Evolutionary conservation across 345 rosid species (phyloP), one percentile per base, ranked within the genome.

Genomic region (Corymbia maculata): DNA sequence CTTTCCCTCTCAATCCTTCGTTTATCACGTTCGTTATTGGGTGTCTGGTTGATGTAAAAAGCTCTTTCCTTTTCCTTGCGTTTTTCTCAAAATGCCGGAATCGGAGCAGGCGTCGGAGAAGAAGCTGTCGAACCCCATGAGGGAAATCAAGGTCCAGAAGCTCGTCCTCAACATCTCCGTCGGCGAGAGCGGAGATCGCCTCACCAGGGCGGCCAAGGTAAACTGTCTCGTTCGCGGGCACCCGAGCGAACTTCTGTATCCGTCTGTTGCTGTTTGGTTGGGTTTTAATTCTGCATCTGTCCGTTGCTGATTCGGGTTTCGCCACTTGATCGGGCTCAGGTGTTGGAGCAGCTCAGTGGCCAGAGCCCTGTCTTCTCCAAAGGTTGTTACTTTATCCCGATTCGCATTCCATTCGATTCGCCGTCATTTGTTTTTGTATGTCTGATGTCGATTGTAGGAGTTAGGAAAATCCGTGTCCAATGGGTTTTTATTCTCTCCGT

Each of bases 101-200:
- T 85, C 57, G 52, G 52, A 28, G 57, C 91, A 95, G 98, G 98
- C 97, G 85, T 93, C 99, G 85, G 99, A 96, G 95, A 95, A 93
- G 96, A 96, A 96, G 93, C 91, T 96, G 42, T 90, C 96, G 80
- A 96, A 95, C 92, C 98, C 99, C 12, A 95, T 96, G 99, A 93
- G 97, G 92, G 99, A 96, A 28, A 96, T 96, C 26, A 96, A 95
- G 91, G 99, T 96, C 55, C 99, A 96, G 92, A 96, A 96, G 89
- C 93, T 96, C 9, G 98, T 96, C 19, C 97, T 95, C 84, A 95
- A 95, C 92, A 95, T 97, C 90, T 95, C 98, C 90, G 98, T 97
- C 64, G 98, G 99, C 50, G 99, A 97, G 90, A 95, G 97, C 51
- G 98, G 99, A 19, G 99, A 97, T 92, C 95, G 99, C 86, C 98